Base-by-base conservation (phyloP, 2,329 filamentous ascomycete genomes). In the Grosmannia clavigera region DNA sequence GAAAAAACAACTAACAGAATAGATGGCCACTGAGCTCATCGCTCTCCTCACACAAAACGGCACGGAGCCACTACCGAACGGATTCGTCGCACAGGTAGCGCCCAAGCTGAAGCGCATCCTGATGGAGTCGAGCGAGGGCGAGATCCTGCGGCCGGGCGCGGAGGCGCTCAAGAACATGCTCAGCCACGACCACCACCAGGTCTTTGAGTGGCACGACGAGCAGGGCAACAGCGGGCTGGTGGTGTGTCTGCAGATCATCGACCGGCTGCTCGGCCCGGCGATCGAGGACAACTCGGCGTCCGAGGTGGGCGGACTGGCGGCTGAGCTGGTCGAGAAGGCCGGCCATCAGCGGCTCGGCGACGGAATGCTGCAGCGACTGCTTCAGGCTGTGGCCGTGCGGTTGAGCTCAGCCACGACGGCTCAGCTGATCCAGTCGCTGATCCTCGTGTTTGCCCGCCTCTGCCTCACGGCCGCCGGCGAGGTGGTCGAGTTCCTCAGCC, bases 261-360 rank as follows among this genome's bases (percentile, higher is more conserved):
- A 96, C 70, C 88, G 92, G 55, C 81, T 99, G 5, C 81, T 99
- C 35, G 86, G 88, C 3, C 87, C 89, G 1, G 75, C 81, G 1
- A 86, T 97, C n/a, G 88, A 95, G 67, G 94, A 99, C 68, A 90
- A 92, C 67, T 89, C 91, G 22, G 94, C 92, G 5, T 90, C 91
- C n/a, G 92, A 99, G 74, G 92, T 99, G 52, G 94, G 94, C 66
- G 90, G 91, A 19, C 82, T 99, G 64, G 94, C 94, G 5, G 92
- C 92, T 1, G 92, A 96, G 72, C 79, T 99, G 33, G 94, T 99
- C 0, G 92, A 97, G 73, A 96, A 94, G 74, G 94, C 92, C 58
- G 94, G 94, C 12, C 86, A 91, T 46, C 92, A 96, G 70, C 84
- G 89, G 59, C 83, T 99, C 12, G 94, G 94, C 0, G 92, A 92